Conservation (phyloP, 1,284 basidiomycete species). For the Apiotrichum veenhuisii region DNA sequence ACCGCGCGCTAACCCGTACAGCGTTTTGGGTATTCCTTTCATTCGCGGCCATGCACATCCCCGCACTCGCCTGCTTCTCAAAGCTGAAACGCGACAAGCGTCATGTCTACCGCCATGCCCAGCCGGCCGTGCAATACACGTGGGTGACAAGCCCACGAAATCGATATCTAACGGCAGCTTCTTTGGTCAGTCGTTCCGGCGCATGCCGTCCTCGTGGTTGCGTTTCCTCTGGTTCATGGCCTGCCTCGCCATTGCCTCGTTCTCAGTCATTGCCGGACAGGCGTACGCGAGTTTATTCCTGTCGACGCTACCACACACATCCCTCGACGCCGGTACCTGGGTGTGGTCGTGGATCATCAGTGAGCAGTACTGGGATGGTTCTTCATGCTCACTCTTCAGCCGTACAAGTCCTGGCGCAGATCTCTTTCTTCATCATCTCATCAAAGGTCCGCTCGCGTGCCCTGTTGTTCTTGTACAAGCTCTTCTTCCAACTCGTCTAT, state of each 20-base stretch:
- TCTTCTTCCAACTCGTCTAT: conserved; percentile 52
- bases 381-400: conserved; percentile 20
- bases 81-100: conserved; percentile 48
- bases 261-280: conserved; percentile 57
- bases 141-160: not conserved
- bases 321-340: conserved; percentile 56
- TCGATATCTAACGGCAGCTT: conserved; percentile 34
- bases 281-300: conserved; percentile 57
- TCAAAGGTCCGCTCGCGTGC: conserved; percentile 55
- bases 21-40: conserved; percentile 56
- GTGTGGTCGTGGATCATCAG: conserved; percentile 57
- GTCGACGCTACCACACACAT: conserved; percentile 56
- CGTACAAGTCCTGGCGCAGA: conserved; percentile 52
- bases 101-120: conserved; percentile 40
- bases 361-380: conserved; percentile 9
- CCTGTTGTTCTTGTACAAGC: conserved; percentile 55
- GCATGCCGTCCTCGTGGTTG: conserved; percentile 56
- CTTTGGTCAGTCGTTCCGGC: conserved; percentile 48
- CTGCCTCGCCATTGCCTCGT: conserved; percentile 54
- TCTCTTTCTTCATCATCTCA: conserved; percentile 54
- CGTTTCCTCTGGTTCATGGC: conserved; percentile 59
- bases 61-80: conserved; percentile 53
- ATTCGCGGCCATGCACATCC: conserved; percentile 57
- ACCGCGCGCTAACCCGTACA: conserved; percentile 16
- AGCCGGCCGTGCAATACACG: conserved; percentile 17